Percentiles rank a stretch among this genome's conserved stretches.
phyloP scores from a whole-genome alignment of 805 yeast species.

The Dipodascus geniculatus region DNA sequence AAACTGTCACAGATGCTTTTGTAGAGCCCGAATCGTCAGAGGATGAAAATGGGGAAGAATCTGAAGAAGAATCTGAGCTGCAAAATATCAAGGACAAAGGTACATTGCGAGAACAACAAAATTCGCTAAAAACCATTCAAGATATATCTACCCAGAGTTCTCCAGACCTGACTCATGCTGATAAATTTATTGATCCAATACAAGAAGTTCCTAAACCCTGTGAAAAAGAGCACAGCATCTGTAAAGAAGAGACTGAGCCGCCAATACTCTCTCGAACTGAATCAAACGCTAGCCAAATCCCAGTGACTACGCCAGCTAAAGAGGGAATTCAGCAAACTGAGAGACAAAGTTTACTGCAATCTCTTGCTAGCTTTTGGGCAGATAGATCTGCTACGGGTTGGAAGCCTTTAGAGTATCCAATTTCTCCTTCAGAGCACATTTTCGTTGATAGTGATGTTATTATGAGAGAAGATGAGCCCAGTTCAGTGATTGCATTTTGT shows the following conservation, averaged over 20 bases:
- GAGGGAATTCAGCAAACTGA: constrained; percentile 30
- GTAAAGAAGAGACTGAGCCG: neutral
- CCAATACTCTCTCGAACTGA: neutral
- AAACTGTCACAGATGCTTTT: constrained; percentile 81
- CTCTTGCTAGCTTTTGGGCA: constrained; percentile 90
- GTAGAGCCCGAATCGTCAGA: constrained; percentile 28
- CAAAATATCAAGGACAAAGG: no score
- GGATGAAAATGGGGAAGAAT: neutral
- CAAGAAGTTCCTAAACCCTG: neutral
- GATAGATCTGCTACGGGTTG: constrained; percentile 91
- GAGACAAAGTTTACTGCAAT: constrained; percentile 64
- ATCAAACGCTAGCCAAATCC: neutral
- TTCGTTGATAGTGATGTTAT: constrained; percentile 90
- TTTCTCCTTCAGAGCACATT: constrained; percentile 70
- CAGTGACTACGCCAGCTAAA: neutral
- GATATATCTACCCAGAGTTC: neutral
- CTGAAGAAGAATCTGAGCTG: neutral
- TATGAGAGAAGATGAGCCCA: constrained; percentile 93
- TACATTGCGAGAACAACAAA: no score
- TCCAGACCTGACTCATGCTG: neutral
- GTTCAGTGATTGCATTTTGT: constrained; percentile 88
- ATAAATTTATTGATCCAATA: neutral
- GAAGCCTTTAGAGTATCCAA: constrained; percentile 84
- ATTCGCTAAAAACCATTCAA: no score
- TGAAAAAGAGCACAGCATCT: neutral